Percentiles rank a stretch among this genome's conserved stretches.
These are phyloP conservation scores for Colletotrichum shisoi DNA, from an alignment of 2,329 filamentous ascomycete species.

Conservation along the genomic window DNA sequence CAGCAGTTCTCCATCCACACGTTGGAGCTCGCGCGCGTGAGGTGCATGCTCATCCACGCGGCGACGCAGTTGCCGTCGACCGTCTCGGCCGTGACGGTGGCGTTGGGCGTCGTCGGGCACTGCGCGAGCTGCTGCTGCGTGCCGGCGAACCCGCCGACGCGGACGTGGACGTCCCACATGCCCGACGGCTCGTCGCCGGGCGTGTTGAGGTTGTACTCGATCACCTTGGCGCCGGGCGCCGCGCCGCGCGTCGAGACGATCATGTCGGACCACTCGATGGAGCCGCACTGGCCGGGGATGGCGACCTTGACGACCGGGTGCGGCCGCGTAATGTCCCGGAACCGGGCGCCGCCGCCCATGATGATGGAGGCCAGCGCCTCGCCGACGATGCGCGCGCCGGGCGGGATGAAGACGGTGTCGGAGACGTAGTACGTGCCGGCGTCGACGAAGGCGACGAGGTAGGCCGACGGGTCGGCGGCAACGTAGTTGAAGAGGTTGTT, in stretches of 20 bases:
- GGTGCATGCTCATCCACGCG: constrained; percentile 55
- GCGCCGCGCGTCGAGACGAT: constrained; percentile 74
- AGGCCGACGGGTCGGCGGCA: constrained; percentile 55
- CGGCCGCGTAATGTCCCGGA: constrained; percentile 65
- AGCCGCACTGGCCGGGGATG: constrained; percentile 66
- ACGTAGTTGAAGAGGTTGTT: constrained; percentile 67
- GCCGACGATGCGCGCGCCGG: constrained; percentile 65
- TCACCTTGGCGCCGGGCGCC: constrained; percentile 71
- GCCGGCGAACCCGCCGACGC: constrained; percentile 75
- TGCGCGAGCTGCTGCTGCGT: constrained; percentile 71
- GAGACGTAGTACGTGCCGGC: constrained; percentile 68
- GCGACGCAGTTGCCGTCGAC: constrained; percentile 50
- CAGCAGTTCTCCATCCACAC: constrained; percentile 57
- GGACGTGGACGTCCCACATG: constrained; percentile 80
- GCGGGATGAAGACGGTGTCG: constrained; percentile 60
- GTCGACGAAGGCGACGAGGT: constrained; percentile 67
- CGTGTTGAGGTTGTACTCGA: constrained; percentile 75
- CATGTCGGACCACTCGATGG: constrained; percentile 75
- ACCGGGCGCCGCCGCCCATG: constrained; percentile 64
- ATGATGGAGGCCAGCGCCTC: constrained; percentile 63
- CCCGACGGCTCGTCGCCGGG: constrained; percentile 56
- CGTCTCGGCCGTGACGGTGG: constrained; percentile 7
- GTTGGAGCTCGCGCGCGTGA: constrained; percentile 51
- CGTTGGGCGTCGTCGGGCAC: constrained; percentile 60
- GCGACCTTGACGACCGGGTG: constrained; percentile 74